Base-by-base conservation (phyloP, 2,329 filamentous ascomycete species). In the Xylariaceae sp. region DNA sequence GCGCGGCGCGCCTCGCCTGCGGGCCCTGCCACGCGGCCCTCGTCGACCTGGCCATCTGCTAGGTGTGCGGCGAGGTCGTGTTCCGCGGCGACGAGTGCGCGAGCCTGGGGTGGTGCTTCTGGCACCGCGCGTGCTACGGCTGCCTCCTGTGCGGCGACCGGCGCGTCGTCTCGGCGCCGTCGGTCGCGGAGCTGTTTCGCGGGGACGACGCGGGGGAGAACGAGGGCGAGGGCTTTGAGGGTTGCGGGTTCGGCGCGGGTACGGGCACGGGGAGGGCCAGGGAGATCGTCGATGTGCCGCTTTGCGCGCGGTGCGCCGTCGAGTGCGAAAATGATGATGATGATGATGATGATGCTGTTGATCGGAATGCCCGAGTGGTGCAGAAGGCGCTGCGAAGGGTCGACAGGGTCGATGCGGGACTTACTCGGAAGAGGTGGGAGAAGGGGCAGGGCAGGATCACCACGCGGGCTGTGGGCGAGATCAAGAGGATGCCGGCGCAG, bases 71-170 rank as follows among this genome's bases (percentile, higher is more conserved):
- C 19, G 81, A 84, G 67, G 68, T 82, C 43, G 75, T 85, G 12
- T 75, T 77, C 37, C 78, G 81, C 21, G 79, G 75, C 0, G 77
- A 81, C 20, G 81, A 84, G 55, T 81, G 79, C 59, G 79, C 85
- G 41, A 84, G 81, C 60, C 73, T 85, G n/a, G 81, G 81, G 0
- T 85, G 79, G 82, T 84, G 81, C 63, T 85, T 85, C 65, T 85
- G 81, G 83, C 82, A 85, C 64, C 73, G 75, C 40, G 73, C 69
- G 0, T 85, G 81, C 66, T 85, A 83, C 67, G 81, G 82, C 16
- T 85, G 81, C 65, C 65, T 85, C 57, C 69, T 84, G 40, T 85
- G 74, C 54, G 79, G 81, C 18, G 76, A 69, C 53, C 73, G 70
- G 56, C 60, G 70, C 12, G 66, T 79, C 2, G 71, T 73, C 20